These are phyloP conservation scores for Aspergillus arachidicola DNA, from an alignment of 2,329 filamentous ascomycete species.

Conservation along the genomic window DNA sequence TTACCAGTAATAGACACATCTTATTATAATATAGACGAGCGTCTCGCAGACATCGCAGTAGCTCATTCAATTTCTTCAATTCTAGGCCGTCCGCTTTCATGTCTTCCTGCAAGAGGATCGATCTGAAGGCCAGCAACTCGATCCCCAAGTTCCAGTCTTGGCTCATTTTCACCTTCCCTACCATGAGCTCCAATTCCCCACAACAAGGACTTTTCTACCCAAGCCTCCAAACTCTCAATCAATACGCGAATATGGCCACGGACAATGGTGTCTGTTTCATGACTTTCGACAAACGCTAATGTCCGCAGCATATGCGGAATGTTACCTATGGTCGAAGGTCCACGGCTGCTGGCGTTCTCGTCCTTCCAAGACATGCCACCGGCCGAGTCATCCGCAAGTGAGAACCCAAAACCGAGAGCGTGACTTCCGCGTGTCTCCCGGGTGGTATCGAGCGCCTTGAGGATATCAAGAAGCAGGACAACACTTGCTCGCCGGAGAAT, in stretches of 20 bases:
- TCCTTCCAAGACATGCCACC: neutral
- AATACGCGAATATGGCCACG: slow-evolving; percentile 43
- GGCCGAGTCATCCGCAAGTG: slow-evolving; percentile 28
- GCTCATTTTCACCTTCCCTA: slow-evolving; percentile 20
- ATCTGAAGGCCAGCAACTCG: slow-evolving; percentile 42
- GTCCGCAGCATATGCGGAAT: slow-evolving; percentile 42
- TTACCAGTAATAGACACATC: no score
- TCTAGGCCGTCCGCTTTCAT: slow-evolving; percentile 27
- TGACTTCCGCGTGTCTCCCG: slow-evolving; percentile 32
- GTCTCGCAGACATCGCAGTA: neutral
- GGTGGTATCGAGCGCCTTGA: slow-evolving; percentile 42
- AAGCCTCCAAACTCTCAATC: slow-evolving; percentile 46
- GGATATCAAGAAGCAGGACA: slow-evolving; percentile 43
- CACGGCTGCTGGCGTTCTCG: slow-evolving; percentile 7
- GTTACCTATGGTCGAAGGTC: slow-evolving; percentile 37
- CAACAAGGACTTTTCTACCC: slow-evolving; percentile 46
- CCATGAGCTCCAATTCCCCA: slow-evolving; percentile 38
- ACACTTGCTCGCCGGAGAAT: slow-evolving; percentile 46
- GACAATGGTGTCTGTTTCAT: slow-evolving; percentile 42
- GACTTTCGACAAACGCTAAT: slow-evolving; percentile 40
- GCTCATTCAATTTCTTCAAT: slow-evolving; percentile 48
- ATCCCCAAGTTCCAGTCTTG: slow-evolving; percentile 38
- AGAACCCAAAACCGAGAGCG: slow-evolving; percentile 45
- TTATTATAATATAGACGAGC: neutral
- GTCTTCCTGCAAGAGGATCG: slow-evolving; percentile 33